These are phyloP conservation scores for Fusarium sp. DNA, from an alignment of 2,329 filamentous ascomycete species.

Conservation along the genomic window DNA sequence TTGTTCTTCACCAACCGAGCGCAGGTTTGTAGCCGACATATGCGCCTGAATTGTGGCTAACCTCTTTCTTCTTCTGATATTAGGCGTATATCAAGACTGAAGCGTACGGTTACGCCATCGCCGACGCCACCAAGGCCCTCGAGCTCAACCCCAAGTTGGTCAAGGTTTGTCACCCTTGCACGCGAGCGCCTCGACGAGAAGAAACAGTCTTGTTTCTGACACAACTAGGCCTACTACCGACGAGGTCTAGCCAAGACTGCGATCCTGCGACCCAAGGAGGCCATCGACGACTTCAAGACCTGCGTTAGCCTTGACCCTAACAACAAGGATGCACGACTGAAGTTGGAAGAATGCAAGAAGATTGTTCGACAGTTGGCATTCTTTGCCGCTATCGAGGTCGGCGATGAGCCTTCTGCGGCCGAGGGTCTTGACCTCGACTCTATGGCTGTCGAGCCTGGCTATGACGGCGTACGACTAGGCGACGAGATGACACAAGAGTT, in stretches of 20 bases:
- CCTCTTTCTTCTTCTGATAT: slow-evolving; percentile 11
- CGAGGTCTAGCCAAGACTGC: slow-evolving; percentile 92
- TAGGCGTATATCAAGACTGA: slow-evolving; percentile 96
- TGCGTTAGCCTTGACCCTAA: slow-evolving; percentile 87
- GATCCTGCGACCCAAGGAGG: slow-evolving; percentile 88
- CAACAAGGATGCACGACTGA: slow-evolving; percentile 92
- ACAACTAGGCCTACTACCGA: slow-evolving; percentile 85
- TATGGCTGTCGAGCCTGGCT: slow-evolving; percentile 84
- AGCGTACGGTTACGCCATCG: slow-evolving; percentile 91
- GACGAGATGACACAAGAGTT: slow-evolving; percentile 95
- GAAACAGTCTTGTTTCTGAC: slow-evolving; percentile 16
- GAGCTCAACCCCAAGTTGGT: slow-evolving; percentile 88
- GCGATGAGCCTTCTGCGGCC: slow-evolving; percentile 91
- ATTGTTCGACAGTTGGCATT: slow-evolving; percentile 93
- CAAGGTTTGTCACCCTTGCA: slow-evolving; percentile 71
- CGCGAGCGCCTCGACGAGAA: neutral
- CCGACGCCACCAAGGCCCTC: slow-evolving; percentile 90
- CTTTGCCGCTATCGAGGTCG: slow-evolving; percentile 92
- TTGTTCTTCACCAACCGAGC: slow-evolving; percentile 95
- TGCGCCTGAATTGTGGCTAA: slow-evolving; percentile 60
- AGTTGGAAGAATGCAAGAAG: slow-evolving; percentile 93
- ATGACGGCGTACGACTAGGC: slow-evolving; percentile 85
- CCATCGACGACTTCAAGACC: slow-evolving; percentile 90
- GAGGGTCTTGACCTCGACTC: slow-evolving; percentile 89
- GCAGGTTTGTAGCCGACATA: slow-evolving; percentile 71